phyloP scores from a whole-genome alignment of 345 rosid species.

The Linum trigynum region DNA sequence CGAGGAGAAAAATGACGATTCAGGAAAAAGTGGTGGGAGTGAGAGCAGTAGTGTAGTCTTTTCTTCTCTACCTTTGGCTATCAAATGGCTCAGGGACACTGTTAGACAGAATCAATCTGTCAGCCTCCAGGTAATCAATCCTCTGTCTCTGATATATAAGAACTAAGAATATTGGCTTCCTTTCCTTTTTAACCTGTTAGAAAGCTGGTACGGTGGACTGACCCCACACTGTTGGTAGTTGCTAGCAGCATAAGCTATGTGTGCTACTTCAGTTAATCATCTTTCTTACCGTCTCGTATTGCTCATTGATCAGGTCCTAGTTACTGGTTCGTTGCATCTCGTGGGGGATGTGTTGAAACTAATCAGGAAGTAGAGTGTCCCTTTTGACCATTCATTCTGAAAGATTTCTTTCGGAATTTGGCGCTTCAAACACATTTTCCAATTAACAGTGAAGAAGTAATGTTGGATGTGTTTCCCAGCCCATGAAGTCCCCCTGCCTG shows the following conservation, averaged over 20 bases:
- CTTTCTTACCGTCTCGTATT: not conserved
- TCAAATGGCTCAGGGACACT: slow-evolving; percentile 66
- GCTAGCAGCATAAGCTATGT: no score
- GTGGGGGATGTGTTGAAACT: slow-evolving; percentile 76
- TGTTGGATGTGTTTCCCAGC: no score
- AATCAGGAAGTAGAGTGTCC: slow-evolving; percentile 21
- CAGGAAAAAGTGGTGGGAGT: not conserved
- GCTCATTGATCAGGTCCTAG: slow-evolving; percentile 49
- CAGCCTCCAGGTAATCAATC: slow-evolving; percentile 45
- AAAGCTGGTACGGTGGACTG: not conserved
- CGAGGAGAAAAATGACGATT: not conserved
- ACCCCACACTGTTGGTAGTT: not conserved
- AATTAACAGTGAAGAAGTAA: not conserved
- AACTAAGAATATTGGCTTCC: not conserved
- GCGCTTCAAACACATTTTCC: not conserved
- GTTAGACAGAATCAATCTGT: slow-evolving; percentile 53
- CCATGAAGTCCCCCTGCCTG: no score
- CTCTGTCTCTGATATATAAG: not conserved
- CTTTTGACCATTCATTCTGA: not conserved
- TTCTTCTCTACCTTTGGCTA: slow-evolving; percentile 65
- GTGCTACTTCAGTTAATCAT: no score
- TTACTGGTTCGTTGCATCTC: slow-evolving; percentile 75
- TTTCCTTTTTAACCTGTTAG: not conserved
- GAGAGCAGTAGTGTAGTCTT: slow-evolving; percentile 36
- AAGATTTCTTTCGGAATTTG: not conserved